Base-by-base conservation (phyloP, 192 early-diverging fungal species). In the Jimgerdemannia flammicorona region DNA sequence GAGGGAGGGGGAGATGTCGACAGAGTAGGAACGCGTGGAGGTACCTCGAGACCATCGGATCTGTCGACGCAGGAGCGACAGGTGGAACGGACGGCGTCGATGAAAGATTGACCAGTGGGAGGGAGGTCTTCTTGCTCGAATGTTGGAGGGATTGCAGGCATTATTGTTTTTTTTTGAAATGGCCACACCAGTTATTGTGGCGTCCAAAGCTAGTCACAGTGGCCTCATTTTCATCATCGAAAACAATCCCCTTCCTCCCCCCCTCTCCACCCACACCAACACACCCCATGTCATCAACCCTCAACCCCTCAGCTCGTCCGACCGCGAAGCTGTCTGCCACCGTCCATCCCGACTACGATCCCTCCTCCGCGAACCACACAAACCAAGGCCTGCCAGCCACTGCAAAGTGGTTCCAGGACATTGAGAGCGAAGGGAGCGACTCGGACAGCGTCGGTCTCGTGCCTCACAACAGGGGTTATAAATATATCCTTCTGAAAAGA, bases 381-480 rank as follows among this genome's bases (percentile, higher is more conserved):
- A 49, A 43, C 40, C 39, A 43, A 71, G 67, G 40, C 66, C 79
- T 11, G 75, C 79, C 19, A 70, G 29, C 29, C 29, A 29, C 29
- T 29, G 29, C 75, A 70, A 77, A 77, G 66, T 77, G 75, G 79
- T 66, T 80, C 54, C 72, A 73, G 3, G 70, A 74, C 19, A 69
- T 42, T 42, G 74, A 75, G 18, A 75, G 74, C 74, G 79, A 80
- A 8, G 79, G 73, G 8, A 80, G 81, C 40, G 81, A 82, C 18
- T 70, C 68, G 70, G 81, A 82, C n/a, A 74, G 75, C 70, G 72
- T 87, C 66, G 88, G 88, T 49, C 71, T 87, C 2, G 81, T 84
- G 42, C 90, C 91, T 42, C 88, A 89, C 72, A 92, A 92, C 76
- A 79, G 91, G 7, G 91, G 91, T 59, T 86, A 92, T 80, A 92